Conservation (phyloP, 2,329 filamentous ascomycete species). For the Phoma sp. region DNA sequence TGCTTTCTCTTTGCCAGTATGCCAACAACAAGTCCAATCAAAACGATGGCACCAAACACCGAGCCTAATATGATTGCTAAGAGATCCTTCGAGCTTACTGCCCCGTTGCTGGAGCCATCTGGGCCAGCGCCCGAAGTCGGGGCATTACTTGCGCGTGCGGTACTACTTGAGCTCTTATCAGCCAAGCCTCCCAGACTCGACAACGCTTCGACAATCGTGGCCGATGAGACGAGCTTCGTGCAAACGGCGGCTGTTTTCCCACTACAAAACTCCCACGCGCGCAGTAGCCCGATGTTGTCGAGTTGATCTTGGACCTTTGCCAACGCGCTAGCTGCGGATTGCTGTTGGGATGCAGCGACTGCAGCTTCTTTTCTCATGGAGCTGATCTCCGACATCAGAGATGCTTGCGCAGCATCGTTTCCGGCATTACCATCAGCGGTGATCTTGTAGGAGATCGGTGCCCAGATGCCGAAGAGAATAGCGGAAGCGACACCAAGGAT, state of each 20-base stretch:
- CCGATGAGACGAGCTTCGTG: too few species aligned
- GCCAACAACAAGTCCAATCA: background rate
- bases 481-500: background rate
- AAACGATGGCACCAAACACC: background rate
- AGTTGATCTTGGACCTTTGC: background rate
- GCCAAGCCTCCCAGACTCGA: background rate
- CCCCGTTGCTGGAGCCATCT: background rate
- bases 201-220: too few species aligned
- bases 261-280: background rate
- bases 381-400: background rate
- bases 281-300: background rate
- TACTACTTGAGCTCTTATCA: too few species aligned
- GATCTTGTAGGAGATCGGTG: background rate
- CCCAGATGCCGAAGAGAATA: background rate
- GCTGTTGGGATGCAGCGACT: background rate
- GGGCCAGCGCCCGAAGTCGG: too few species aligned
- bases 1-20: background rate
- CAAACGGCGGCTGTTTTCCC: background rate
- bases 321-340: background rate
- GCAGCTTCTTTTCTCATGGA: background rate
- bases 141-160: too few species aligned
- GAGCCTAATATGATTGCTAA: background rate
- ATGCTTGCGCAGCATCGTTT: constrained; percentile 8
- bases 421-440: background rate
- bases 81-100: background rate